A percentile compares a stretch with the other conserved stretches of the same genome.
Conservation (phyloP, 108 stramenopile genomes). For the Bacterosira constricta region DNA sequence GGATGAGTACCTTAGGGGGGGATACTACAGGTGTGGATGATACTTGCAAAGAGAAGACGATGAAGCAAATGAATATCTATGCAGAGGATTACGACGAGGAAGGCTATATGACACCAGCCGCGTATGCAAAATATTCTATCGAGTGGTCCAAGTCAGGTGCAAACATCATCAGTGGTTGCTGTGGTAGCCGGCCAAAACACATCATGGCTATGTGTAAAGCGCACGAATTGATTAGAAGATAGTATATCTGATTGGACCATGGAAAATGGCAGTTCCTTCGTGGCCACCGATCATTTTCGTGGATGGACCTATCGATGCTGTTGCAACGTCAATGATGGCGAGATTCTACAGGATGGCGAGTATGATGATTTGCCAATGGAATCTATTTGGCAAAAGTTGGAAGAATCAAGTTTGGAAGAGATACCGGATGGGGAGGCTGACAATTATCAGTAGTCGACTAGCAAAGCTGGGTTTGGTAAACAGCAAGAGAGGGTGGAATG, state of each 20-base stretch:
- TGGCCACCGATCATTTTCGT: constrained; percentile 18
- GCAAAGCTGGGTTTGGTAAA: too few relatives aligned
- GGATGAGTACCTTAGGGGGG: constrained; percentile 38
- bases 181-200: constrained; percentile 40
- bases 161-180: constrained; percentile 44
- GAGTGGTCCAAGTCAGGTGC: constrained; percentile 35
- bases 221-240: too few relatives aligned
- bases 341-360: neutral
- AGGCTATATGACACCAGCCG: constrained; percentile 21
- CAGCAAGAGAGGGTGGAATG: constrained; percentile 46
- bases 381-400: constrained; percentile 12
- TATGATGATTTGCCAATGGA: constrained; percentile 34
- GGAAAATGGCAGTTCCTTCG: neutral
- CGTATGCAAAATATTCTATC: constrained; percentile 27
- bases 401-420: constrained; percentile 43
- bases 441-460: too few relatives aligned
- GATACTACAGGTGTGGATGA: neutral
- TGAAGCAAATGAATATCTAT: neutral
- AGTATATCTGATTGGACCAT: too few relatives aligned
- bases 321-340: neutral
- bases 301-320: constrained; percentile 37
- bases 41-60: neutral
- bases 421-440: constrained; percentile 9
- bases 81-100: constrained; percentile 37
- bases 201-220: too few relatives aligned